A percentile compares a stretch with the other conserved stretches of the same genome.
Conservation (phyloP, 108 stramenopile genomes). For the Nitzschia sp. region DNA sequence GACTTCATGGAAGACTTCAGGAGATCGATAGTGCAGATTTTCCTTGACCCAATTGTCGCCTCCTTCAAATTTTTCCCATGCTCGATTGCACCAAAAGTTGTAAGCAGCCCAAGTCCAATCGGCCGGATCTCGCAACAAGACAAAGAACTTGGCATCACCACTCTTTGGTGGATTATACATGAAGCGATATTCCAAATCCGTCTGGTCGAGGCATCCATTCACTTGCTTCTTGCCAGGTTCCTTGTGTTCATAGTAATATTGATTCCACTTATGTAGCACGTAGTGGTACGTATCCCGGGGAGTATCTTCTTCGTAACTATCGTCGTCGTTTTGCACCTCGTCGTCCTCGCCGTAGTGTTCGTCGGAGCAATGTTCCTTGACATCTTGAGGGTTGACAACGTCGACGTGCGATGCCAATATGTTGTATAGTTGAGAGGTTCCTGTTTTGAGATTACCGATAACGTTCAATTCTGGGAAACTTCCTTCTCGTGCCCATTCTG, state of each 20-base stretch:
- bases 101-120: constrained; percentile 28
- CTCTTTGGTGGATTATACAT: constrained; percentile 6
- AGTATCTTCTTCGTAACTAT: not conserved
- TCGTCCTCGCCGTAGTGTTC: not conserved
- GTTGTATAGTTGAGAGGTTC: constrained; percentile 28
- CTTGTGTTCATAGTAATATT: constrained; percentile 15
- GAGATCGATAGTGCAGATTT: constrained; percentile 22
- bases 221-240: constrained; percentile 5
- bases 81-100: constrained; percentile 25
- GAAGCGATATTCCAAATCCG: constrained; percentile 3
- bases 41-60: not conserved
- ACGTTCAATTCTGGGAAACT: constrained; percentile 20
- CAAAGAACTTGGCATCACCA: constrained; percentile 3
- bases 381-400: not conserved
- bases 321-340: not conserved
- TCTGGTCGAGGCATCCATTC: constrained; percentile 17
- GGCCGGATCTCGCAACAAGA: constrained; percentile 32
- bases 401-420: constrained; percentile 10
- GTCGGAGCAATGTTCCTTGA: constrained; percentile 22
- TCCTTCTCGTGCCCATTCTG: constrained; percentile 5
- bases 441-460: constrained; percentile 20
- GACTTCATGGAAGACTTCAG: constrained; percentile 36
- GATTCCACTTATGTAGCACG: constrained; percentile 2
- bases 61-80: constrained; percentile 2
- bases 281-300: constrained; percentile 7